Percentiles rank a stretch among this genome's conserved stretches.
Evolutionary conservation across 1,284 basidiomycete genomes (phyloP).

Genomic region (Gomphus sp.): DNA sequence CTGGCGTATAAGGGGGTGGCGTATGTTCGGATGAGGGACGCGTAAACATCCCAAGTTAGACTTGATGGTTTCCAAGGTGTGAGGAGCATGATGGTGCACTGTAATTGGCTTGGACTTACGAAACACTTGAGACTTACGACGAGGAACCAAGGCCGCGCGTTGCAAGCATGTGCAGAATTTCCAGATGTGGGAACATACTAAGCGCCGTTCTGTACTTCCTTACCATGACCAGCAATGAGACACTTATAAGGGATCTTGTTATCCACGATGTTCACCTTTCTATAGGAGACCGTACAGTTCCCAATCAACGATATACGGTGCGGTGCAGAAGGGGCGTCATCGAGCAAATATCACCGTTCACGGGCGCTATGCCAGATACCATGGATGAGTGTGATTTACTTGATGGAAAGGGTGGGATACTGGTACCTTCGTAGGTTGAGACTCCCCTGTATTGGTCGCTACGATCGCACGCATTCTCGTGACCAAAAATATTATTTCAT

Average conservation of each 20-base stretch:
- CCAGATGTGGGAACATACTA: neutral
- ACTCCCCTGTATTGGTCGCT: neutral
- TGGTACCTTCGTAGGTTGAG: constrained; percentile 11
- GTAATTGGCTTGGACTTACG: neutral
- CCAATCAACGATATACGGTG: neutral
- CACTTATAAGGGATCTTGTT: neutral
- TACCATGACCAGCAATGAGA: neutral
- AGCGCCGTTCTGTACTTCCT: neutral
- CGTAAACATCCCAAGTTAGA: neutral
- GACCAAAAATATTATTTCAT: too few species aligned
- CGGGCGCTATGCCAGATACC: neutral
- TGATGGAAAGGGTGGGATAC: constrained; percentile 10
- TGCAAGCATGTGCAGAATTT: neutral
- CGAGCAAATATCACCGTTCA: neutral
- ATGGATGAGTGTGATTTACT: neutral
- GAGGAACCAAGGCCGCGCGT: neutral
- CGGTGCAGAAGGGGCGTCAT: neutral
- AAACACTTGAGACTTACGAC: neutral
- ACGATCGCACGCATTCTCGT: neutral
- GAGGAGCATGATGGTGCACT: neutral
- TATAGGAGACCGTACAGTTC: neutral
- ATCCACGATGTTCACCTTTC: constrained; percentile 2
- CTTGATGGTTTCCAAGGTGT: neutral
- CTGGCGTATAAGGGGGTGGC: neutral
- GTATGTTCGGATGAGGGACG: neutral